Evolutionary conservation across 2,329 filamentous ascomycete genomes (phyloP).

Genomic region (Herpotrichia juniperi): DNA sequence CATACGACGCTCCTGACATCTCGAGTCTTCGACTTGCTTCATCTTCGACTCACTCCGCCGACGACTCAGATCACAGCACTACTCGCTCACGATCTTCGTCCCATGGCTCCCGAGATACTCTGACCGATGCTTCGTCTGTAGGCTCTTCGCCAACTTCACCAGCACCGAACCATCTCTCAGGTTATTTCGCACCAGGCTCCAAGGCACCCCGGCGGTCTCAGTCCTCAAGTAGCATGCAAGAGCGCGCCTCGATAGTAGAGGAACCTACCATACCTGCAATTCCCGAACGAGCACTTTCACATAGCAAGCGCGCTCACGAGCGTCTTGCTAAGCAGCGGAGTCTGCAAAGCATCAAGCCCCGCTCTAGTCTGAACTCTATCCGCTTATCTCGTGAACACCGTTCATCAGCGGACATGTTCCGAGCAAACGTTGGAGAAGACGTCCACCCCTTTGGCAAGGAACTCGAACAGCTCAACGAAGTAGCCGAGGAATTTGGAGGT

Average conservation of each 20-base stretch:
- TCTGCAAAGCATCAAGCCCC: slow-evolving; percentile 51
- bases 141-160: slow-evolving; percentile 55
- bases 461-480: slow-evolving; percentile 87
- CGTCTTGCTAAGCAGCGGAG: slow-evolving; percentile 73
- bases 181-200: slow-evolving; percentile 63
- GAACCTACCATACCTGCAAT: slow-evolving; percentile 66
- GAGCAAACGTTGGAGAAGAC: slow-evolving; percentile 38
- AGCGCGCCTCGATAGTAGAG: slow-evolving; percentile 27
- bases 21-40: slow-evolving; percentile 47
- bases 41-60: slow-evolving; percentile 65
- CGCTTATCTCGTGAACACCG: slow-evolving; percentile 62
- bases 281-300: slow-evolving; percentile 79
- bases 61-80: slow-evolving; percentile 70
- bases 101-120: slow-evolving; percentile 68
- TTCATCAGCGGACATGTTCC: slow-evolving; percentile 51
- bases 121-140: slow-evolving; percentile 68
- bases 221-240: slow-evolving; percentile 42
- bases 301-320: slow-evolving; percentile 87
- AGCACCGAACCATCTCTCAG: slow-evolving; percentile 61
- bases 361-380: slow-evolving; percentile 55
- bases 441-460: slow-evolving; percentile 85
- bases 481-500: slow-evolving; percentile 82
- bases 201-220: slow-evolving; percentile 50
- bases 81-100: slow-evolving; percentile 53
- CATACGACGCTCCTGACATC: slow-evolving; percentile 91